Conservation (phyloP, 202 grass and related monocot species). For the Schoenoplectus tabernaemontani region DNA sequence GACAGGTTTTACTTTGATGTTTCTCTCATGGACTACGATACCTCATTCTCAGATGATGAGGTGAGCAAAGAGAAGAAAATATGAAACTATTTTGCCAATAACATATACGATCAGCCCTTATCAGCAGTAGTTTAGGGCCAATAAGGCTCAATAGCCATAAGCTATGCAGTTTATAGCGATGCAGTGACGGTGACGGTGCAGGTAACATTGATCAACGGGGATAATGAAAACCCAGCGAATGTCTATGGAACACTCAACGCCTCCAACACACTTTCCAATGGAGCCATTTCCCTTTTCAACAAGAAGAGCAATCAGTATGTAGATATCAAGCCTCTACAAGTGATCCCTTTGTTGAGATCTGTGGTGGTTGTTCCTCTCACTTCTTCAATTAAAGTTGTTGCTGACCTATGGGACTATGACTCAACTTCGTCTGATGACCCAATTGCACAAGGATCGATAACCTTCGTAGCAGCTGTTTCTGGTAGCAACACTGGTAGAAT, state of each 20-base stretch:
- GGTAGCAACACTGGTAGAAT: not conserved
- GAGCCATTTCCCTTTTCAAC: not conserved
- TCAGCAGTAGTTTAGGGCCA: not conserved
- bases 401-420: conserved; percentile 12
- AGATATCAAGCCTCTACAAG: not conserved
- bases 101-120: not conserved
- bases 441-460: conserved; percentile 7
- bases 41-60: conserved; percentile 6
- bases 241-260: conserved; percentile 17
- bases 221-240: not conserved
- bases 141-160: not conserved
- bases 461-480: not conserved
- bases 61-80: not conserved
- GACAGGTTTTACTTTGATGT: conserved; percentile 21
- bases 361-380: conserved; percentile 15
- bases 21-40: conserved; percentile 12
- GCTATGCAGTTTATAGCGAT: conserved; percentile 18
- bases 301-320: not conserved
- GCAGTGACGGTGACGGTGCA: conserved; percentile 19
- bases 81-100: conserved; percentile 16
- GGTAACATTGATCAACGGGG: conserved; percentile 2
- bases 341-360: conserved; percentile 8
- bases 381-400: not conserved
- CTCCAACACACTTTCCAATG: not conserved
- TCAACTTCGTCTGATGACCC: not conserved